phyloP scores from a whole-genome alignment of 345 rosid genomes.

The Carallia brachiata region DNA sequence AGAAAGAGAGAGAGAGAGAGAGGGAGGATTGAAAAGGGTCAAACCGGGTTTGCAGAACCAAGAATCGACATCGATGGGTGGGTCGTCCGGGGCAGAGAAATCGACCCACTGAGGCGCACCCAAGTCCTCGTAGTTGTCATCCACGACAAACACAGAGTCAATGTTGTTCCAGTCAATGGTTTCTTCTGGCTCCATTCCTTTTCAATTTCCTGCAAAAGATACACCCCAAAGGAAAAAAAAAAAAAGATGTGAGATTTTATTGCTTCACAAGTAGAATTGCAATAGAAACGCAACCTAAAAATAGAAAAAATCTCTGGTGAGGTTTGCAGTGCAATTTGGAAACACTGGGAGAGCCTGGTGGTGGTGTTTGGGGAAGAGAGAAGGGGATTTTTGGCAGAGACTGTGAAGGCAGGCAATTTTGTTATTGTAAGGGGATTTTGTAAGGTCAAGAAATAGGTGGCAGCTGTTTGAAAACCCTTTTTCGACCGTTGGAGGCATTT shows the following conservation, averaged over 20 bases:
- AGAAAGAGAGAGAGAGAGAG: too few relatives aligned
- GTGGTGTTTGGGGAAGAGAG: too few relatives aligned
- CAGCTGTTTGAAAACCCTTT: too few relatives aligned
- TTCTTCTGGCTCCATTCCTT: constrained; percentile 21
- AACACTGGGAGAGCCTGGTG: too few relatives aligned
- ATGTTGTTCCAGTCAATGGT: constrained; percentile 28
- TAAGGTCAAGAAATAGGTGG: too few relatives aligned
- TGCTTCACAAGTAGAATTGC: neutral
- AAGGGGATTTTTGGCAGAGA: too few relatives aligned
- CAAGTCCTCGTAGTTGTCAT: constrained; percentile 24
- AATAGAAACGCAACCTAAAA: neutral
- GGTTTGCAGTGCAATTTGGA: too few relatives aligned
- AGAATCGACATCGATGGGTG: constrained; percentile 7
- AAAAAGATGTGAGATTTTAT: neutral
- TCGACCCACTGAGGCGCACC: constrained; percentile 35
- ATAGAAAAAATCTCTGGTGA: neutral
- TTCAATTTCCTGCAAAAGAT: neutral
- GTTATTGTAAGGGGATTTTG: too few relatives aligned
- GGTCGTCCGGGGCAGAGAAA: constrained; percentile 15
- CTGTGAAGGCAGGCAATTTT: too few relatives aligned
- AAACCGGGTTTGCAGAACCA: constrained; percentile 34
- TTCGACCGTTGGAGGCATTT: too few relatives aligned
- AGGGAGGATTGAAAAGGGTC: neutral
- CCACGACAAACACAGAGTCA: constrained; percentile 25
- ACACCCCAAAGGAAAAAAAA: neutral